Base-by-base conservation (phyloP, 306 rosid genomes). In the Rubus idaeus region DNA sequence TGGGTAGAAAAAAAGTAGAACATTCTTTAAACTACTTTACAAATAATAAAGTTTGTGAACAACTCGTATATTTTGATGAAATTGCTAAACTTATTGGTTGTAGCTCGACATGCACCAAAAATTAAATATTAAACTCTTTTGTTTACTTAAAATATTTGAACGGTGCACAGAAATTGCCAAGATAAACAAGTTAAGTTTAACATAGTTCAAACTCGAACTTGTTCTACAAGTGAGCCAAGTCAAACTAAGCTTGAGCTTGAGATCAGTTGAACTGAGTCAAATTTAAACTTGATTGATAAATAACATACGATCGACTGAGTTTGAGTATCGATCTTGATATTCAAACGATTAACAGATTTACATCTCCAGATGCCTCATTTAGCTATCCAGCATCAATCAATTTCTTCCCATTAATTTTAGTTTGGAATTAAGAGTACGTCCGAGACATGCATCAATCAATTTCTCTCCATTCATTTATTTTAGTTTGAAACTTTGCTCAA, bases 401-500 rank as follows among this genome's bases (percentile, higher is more conserved):
- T 30, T 30, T 30, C 35, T 30, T 1, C 2, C 35, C 37, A 57
- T 57, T 61, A 41, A 61, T 13, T 30, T 61, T 61, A 12, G 66
- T 76, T 30, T 30, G 35, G 35, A 30, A 30, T 30, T 30, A 30
- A 30, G 35, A 30, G 1, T 26, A 0, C 1, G 30, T 1, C 2
- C 2, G 35, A 30, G 35, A 30, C 35, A 30, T 30, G 35, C 35
- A 30, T 30, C 35, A 30, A 30, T 30, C 35, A 30, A 30, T 30
- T 30, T 30, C 35, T 30, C 2, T 30, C 35, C 37, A 57, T 57
- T 61, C 42, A 61, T 13, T 30, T 61, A 61, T 13, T 30, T 61
- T 61, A 12, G 66, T 76, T 30, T 30, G 35, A 30, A 30, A 30
- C 35, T 74, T 79, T 78, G 83, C 53, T 61, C 17, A 10, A 53